Percentiles rank a stretch among this genome's conserved stretches.
Evolutionary conservation across 1,284 basidiomycete species (phyloP).

Genomic region (Inonotus hispidus): DNA sequence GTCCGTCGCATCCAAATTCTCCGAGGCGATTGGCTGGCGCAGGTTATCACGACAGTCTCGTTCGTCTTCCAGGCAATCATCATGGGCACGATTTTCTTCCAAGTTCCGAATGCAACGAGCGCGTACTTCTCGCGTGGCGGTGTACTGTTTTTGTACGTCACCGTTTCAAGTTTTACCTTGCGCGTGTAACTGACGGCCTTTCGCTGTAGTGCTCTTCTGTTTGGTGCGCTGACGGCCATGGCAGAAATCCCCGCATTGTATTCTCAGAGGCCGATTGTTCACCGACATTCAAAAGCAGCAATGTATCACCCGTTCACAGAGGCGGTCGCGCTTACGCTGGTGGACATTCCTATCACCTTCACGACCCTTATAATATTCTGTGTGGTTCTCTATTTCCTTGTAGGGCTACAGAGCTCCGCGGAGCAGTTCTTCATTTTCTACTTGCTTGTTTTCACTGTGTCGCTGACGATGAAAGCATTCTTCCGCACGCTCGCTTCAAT

Average conservation of each 20-base stretch:
- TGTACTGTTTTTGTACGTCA: constrained; percentile 59
- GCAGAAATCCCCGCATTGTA: constrained; percentile 73
- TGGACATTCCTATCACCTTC: constrained; percentile 64
- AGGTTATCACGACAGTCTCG: constrained; percentile 31
- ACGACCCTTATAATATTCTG: constrained; percentile 44
- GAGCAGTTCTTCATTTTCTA: constrained; percentile 56
- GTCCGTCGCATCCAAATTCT: constrained; percentile 33
- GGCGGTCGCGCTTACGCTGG: constrained; percentile 61
- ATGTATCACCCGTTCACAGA: constrained; percentile 66
- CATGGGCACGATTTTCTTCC: constrained; percentile 73
- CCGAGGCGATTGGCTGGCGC: constrained; percentile 36
- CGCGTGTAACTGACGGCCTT: neutral
- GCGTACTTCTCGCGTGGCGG: constrained; percentile 81
- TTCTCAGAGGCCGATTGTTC: constrained; percentile 67
- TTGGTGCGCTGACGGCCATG: constrained; percentile 50
- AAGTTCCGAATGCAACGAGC: constrained; percentile 52
- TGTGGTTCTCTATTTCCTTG: constrained; percentile 63
- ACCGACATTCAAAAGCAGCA: constrained; percentile 51
- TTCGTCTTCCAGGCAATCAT: constrained; percentile 67
- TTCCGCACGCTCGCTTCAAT: constrained; percentile 48
- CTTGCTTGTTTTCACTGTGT: constrained; percentile 39
- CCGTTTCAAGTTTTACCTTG: neutral
- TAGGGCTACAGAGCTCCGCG: constrained; percentile 47
- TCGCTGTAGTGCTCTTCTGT: constrained; percentile 42
- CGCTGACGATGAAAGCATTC: constrained; percentile 47